Conservation (phyloP, 2,329 filamentous ascomycete species). For the Lasiodiplodia gonubiensis region DNA sequence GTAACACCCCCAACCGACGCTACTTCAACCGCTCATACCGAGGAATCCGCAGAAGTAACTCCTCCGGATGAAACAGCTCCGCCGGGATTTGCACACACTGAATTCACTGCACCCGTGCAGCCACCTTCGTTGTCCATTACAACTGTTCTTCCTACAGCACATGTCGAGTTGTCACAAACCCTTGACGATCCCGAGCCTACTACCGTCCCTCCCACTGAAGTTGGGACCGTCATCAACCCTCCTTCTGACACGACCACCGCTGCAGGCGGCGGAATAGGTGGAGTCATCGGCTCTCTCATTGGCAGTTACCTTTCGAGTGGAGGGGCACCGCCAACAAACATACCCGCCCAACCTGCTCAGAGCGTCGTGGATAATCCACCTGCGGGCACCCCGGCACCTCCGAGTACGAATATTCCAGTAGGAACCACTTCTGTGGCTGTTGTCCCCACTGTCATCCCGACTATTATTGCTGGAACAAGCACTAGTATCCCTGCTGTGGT, state of each 20-base stretch:
- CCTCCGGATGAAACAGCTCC: background rate
- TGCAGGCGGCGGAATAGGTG: conserved; percentile 5
- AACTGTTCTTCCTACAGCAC: background rate
- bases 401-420: conserved; percentile 2
- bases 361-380: background rate
- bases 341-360: background rate
- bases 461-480: conserved; percentile 6
- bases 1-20: background rate
- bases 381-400: conserved; percentile 5
- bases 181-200: background rate
- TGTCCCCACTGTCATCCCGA: conserved; percentile 8
- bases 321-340: conserved; percentile 1
- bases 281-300: conserved; percentile 14
- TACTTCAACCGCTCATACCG: conserved; percentile 9
- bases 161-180: background rate
- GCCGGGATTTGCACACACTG: conserved; percentile 12
- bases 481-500: conserved; percentile 14
- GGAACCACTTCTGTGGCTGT: conserved; percentile 6
- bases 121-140: background rate
- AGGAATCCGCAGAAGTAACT: background rate
- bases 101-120: background rate
- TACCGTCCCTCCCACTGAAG: background rate
- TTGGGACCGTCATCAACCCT: conserved; percentile 5
- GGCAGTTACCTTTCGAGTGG: conserved; percentile 3
- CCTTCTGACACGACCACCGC: background rate